These are phyloP conservation scores for Pyrenophora teres DNA, from an alignment of 2,329 filamentous ascomycete species.

Conservation along the genomic window DNA sequence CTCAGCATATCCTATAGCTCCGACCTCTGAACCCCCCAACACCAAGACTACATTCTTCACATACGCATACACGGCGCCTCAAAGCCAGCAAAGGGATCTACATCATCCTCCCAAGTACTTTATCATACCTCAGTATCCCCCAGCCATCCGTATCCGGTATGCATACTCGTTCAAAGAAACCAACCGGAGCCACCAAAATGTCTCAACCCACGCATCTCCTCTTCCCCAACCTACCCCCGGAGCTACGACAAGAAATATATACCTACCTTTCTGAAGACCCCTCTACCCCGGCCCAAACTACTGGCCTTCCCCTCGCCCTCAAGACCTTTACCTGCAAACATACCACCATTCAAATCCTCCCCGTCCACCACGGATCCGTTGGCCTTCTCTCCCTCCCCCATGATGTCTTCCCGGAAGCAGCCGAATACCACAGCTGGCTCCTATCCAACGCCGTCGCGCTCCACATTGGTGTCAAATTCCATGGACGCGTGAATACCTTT, in stretches of 20 bases:
- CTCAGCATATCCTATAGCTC: no score
- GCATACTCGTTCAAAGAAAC: not conserved
- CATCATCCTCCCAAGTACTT: no score
- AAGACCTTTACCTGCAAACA: slow-evolving; percentile 35
- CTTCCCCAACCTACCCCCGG: slow-evolving; percentile 34
- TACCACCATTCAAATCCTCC: slow-evolving; percentile 28
- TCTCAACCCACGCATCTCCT: slow-evolving; percentile 16
- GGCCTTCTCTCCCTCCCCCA: slow-evolving; percentile 27
- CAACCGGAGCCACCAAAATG: slow-evolving; percentile 1
- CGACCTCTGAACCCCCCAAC: no score
- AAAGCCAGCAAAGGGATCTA: no score
- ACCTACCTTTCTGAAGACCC: slow-evolving; percentile 17
- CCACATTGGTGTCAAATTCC: slow-evolving; percentile 31
- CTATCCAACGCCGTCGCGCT: slow-evolving; percentile 26
- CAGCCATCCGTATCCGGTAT: no score
- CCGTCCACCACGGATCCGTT: slow-evolving; percentile 29
- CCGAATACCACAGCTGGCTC: slow-evolving; percentile 34
- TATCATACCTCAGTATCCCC: no score
- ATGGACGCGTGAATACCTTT: slow-evolving; percentile 32
- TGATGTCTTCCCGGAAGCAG: slow-evolving; percentile 28
- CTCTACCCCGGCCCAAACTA: not conserved
- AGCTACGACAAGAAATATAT: slow-evolving; percentile 41
- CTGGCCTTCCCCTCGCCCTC: slow-evolving; percentile 23
- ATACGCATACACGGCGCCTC: no score
- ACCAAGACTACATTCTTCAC: no score